Base-by-base conservation (phyloP, 768 basidiomycete species). In the Cyathus striatus region DNA sequence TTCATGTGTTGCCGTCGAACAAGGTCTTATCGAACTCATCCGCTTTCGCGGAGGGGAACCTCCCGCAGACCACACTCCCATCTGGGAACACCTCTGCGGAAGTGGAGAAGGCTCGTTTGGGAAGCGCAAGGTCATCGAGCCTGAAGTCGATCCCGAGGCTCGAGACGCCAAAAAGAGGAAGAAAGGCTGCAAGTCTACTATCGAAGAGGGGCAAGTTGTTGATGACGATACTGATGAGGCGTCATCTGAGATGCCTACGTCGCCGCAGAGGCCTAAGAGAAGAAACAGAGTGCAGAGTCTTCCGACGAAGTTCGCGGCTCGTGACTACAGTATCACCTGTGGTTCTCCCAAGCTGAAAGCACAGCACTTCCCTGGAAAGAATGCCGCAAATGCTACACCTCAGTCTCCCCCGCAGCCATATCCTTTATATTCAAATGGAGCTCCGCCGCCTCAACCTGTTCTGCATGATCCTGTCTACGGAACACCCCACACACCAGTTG, bases 11-110 rank as follows among this genome's bases (percentile, higher is more conserved):
- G 85, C 82, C 2, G 75, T 71, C 13, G 64, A 78, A 47, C 58
- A 72, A 47, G 83, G 85, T 7, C 64, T 68, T 14, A 55, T 86
- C 32, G 81, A 86, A 46, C 70, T 81, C 35, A 55, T 86, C 18
- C 73, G 76, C n/a, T 80, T 76, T 52, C 66, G 58, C 20, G 79
- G 79, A 20, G 49, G 54, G 27, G 55, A 59, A 1, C 56, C 65
- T 9, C 73, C 77, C 1, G 51, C 61, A 20, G 71, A 62, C 12
- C 75, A 79, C 45, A 49, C 51, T 18, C 62, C 65, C 1, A 68
- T 69, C 49, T 66, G 62, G 61, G 60, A 62, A 41, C 51, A 55
- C 23, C 48, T 44, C 13, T 38, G 46, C 6, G 51, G 47, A 73
- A 73, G 46, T 65, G 73, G 26, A 70, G 68, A 48, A 60, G 62